phyloP scores from a whole-genome alignment of 306 rosid species.

The Lathyrus sativus region DNA sequence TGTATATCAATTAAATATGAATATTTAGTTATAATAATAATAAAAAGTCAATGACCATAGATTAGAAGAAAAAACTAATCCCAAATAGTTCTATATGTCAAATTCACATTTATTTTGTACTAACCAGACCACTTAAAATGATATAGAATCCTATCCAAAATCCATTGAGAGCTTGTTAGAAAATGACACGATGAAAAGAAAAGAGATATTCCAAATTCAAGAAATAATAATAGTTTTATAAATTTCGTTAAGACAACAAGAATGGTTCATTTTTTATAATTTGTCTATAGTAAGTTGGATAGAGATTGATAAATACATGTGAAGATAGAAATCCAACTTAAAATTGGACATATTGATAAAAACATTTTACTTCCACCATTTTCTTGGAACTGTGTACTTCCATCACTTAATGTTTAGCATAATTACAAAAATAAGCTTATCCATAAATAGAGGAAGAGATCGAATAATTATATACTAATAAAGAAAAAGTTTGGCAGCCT shows the following conservation, averaged over 20 bases:
- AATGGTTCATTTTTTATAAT: not conserved
- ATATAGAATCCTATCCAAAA: not conserved
- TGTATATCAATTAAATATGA: too few relatives aligned
- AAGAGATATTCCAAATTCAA: not conserved
- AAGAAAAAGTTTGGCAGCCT: not conserved
- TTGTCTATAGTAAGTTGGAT: conserved; percentile 2
- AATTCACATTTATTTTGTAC: not conserved
- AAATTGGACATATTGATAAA: conserved; percentile 10
- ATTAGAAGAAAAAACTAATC: too few relatives aligned
- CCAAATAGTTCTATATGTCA: not conserved
- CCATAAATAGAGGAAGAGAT: not conserved
- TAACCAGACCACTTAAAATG: not conserved
- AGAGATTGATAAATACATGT: not conserved
- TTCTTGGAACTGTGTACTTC: not conserved
- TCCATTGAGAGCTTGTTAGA: not conserved
- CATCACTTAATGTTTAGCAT: not conserved
- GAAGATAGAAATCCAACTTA: not conserved
- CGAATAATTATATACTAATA: not conserved
- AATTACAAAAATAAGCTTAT: not conserved
- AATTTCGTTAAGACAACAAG: not conserved
- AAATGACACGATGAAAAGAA: not conserved
- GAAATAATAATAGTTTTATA: not conserved
- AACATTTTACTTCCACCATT: not conserved
- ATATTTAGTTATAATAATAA: too few relatives aligned
- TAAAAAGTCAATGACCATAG: too few relatives aligned